Evolutionary conservation across 2,329 filamentous ascomycete species (phyloP).

Genomic region (Fusarium solani-melongenae): DNA sequence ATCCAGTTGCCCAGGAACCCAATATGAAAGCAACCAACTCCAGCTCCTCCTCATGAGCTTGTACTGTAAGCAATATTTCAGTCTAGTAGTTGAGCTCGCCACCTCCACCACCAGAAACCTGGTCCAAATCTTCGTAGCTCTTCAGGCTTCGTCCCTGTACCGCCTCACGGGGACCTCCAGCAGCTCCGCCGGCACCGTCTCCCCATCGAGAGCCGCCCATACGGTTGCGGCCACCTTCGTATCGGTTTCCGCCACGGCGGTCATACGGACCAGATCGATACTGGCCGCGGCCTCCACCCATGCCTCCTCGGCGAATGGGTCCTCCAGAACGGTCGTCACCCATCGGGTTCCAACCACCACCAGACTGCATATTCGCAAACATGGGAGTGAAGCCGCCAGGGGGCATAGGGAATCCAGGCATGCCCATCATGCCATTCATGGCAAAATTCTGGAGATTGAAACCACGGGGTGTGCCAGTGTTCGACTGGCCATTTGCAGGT

Average conservation of each 20-base stretch:
- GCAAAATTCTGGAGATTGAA: slow-evolving; percentile 85
- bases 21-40: slow-evolving; percentile 33
- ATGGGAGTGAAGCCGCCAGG: slow-evolving; percentile 63
- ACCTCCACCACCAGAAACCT: slow-evolving; percentile 77
- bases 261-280: slow-evolving; percentile 80
- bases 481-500: slow-evolving; percentile 77
- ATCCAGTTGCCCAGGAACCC: slow-evolving; percentile 22
- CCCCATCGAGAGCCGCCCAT: slow-evolving; percentile 72
- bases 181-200: slow-evolving; percentile 79
- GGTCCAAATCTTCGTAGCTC: slow-evolving; percentile 97
- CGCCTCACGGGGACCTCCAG: slow-evolving; percentile 88
- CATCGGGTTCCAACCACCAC: slow-evolving; percentile 62
- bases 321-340: slow-evolving; percentile 71
- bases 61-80: background rate
- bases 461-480: slow-evolving; percentile 87
- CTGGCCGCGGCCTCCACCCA: slow-evolving; percentile 61
- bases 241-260: slow-evolving; percentile 68
- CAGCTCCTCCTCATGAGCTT: slow-evolving; percentile 8
- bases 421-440: slow-evolving; percentile 68
- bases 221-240: slow-evolving; percentile 61
- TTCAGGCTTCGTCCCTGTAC: slow-evolving; percentile 93
- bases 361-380: slow-evolving; percentile 63
- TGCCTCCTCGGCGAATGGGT: slow-evolving; percentile 75
- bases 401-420: slow-evolving; percentile 68
- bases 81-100: slow-evolving; percentile 90